Percentiles rank a stretch among this genome's conserved stretches.
Evolutionary conservation across 805 yeast species (phyloP).

Genomic region (Monosporozyma solicola): DNA sequence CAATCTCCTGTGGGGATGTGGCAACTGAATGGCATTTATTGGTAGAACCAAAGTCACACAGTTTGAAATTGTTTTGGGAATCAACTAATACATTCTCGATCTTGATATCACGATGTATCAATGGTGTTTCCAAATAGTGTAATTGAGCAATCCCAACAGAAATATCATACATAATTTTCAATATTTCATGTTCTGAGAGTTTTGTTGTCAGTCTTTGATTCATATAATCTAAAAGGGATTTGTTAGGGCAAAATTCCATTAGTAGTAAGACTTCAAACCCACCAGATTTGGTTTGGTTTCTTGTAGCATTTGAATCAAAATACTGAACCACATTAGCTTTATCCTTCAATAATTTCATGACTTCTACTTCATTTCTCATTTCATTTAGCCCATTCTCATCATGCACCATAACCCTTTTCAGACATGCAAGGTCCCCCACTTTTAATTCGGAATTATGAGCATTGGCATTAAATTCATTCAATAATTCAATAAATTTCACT

Average conservation of each 20-base stretch:
- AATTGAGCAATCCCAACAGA: slow-evolving; percentile 71
- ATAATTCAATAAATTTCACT: slow-evolving; percentile 39
- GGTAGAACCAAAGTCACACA: slow-evolving; percentile 93
- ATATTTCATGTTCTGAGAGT: slow-evolving; percentile 63
- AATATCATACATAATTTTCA: slow-evolving; percentile 77
- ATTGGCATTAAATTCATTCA: slow-evolving; percentile 17
- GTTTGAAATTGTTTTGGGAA: slow-evolving; percentile 55
- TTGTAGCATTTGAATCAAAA: slow-evolving; percentile 68
- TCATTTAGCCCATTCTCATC: slow-evolving; percentile 59
- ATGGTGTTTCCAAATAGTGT: slow-evolving; percentile 60
- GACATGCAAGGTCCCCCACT: slow-evolving; percentile 47
- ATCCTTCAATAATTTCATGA: slow-evolving; percentile 54
- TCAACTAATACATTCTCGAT: slow-evolving; percentile 89
- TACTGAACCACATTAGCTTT: slow-evolving; percentile 57
- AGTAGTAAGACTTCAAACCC: slow-evolving; percentile 81
- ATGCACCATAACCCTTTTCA: slow-evolving; percentile 66
- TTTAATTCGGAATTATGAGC: slow-evolving; percentile 28
- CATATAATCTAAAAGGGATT: slow-evolving; percentile 85
- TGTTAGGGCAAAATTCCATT: slow-evolving; percentile 89
- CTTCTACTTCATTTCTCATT: slow-evolving; percentile 67
- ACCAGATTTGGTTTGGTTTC: slow-evolving; percentile 31
- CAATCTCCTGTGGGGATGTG: slow-evolving; percentile 69
- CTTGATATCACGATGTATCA: slow-evolving; percentile 88
- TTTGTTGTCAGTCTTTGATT: slow-evolving; percentile 74
- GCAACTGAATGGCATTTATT: slow-evolving; percentile 42